Evolutionary conservation across 169 alveolate species (phyloP).

Genomic region (Babesia ovata): DNA sequence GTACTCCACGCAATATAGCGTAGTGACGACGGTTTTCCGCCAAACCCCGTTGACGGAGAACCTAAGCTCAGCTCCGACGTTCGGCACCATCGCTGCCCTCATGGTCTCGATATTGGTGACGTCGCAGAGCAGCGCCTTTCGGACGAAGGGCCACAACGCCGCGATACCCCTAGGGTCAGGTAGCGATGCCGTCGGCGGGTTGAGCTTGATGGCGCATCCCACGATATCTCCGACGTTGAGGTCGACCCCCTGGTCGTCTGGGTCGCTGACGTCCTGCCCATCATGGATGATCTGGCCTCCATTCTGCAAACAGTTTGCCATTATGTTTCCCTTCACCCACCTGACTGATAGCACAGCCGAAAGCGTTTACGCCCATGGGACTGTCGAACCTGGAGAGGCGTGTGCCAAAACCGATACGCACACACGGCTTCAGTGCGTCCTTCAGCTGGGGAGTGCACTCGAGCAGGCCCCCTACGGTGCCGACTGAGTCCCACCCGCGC

Average conservation of each 20-base stretch:
- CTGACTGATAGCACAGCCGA: slow-evolving; percentile 67
- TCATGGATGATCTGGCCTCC: slow-evolving; percentile 4
- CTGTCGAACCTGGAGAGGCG: slow-evolving; percentile 60
- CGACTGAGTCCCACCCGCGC: slow-evolving; percentile 51
- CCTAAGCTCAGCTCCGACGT: slow-evolving; percentile 60
- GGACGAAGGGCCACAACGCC: slow-evolving; percentile 75
- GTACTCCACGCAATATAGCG: slow-evolving; percentile 73
- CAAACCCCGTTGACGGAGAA: slow-evolving; percentile 78
- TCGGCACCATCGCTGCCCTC: slow-evolving; percentile 37
- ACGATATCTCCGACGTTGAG: slow-evolving; percentile 64
- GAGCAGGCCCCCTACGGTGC: slow-evolving; percentile 32
- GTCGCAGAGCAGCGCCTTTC: slow-evolving; percentile 68
- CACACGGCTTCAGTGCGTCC: slow-evolving; percentile 43
- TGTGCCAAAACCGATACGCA: slow-evolving; percentile 73
- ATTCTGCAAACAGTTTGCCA: slow-evolving; percentile 17
- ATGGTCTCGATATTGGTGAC: slow-evolving; percentile 63
- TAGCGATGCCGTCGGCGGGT: slow-evolving; percentile 59
- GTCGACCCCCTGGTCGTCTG: slow-evolving; percentile 10
- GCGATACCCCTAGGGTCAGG: slow-evolving; percentile 78
- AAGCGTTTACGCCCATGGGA: slow-evolving; percentile 71
- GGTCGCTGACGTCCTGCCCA: not conserved
- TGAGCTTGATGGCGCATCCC: slow-evolving; percentile 69
- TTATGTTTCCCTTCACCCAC: slow-evolving; percentile 41
- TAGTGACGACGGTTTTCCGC: slow-evolving; percentile 38
- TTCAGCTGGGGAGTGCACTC: slow-evolving; percentile 11